Conservation (phyloP, 331 rosid genomes). For the Arachis monticola region DNA sequence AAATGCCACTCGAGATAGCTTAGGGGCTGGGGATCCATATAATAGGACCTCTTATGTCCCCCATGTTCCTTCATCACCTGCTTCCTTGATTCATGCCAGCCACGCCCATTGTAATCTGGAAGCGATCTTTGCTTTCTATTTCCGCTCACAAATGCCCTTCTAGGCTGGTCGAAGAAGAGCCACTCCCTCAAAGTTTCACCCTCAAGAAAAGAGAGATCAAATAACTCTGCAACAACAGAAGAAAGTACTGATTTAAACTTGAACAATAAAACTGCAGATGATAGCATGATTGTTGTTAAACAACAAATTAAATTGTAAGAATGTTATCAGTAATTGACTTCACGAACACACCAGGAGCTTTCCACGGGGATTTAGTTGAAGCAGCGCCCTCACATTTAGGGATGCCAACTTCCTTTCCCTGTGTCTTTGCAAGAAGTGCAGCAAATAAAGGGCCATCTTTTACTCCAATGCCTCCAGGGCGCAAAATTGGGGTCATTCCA, state of each 20-base stretch:
- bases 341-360: slow-evolving; percentile 70
- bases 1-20: slow-evolving; percentile 91
- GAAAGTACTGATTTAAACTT: slow-evolving; percentile 30
- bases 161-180: slow-evolving; percentile 97
- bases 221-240: slow-evolving; percentile 65
- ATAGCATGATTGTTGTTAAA: slow-evolving; percentile 26
- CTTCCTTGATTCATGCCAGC: slow-evolving; percentile 99
- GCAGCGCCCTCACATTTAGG: slow-evolving; percentile 97
- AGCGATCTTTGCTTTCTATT: slow-evolving; percentile 92
- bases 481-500: slow-evolving; percentile 79
- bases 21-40: slow-evolving; percentile 95
- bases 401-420: slow-evolving; percentile 87
- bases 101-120: slow-evolving; percentile 87
- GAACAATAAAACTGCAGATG: not conserved
- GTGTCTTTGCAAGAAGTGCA: slow-evolving; percentile 79
- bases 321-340: slow-evolving; percentile 4
- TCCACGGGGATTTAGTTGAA: slow-evolving; percentile 93
- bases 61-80: slow-evolving; percentile 89
- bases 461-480: slow-evolving; percentile 92
- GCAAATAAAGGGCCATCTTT: slow-evolving; percentile 83
- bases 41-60: slow-evolving; percentile 94
- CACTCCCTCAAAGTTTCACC: slow-evolving; percentile 90
- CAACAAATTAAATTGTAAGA: slow-evolving; percentile 2
- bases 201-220: slow-evolving; percentile 72
- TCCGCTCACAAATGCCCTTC: slow-evolving; percentile 93